phyloP scores from a whole-genome alignment of 495 filamentous ascomycete genomes.

The Xylaria castorea region DNA sequence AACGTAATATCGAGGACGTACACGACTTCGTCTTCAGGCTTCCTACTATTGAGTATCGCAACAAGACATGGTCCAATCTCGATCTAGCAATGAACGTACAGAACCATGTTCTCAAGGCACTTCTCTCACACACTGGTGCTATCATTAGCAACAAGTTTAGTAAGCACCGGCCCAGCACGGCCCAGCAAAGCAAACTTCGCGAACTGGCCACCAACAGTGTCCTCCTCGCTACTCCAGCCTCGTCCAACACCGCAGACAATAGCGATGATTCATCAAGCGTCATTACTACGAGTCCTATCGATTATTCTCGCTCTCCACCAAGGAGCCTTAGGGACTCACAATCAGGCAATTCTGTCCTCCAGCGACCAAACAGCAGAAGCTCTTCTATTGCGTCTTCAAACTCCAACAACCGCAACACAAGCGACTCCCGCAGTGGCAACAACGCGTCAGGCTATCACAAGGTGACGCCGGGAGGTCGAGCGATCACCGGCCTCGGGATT shows the following conservation, averaged over 20 bases:
- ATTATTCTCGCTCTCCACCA: conserved; percentile 59
- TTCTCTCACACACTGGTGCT: conserved; percentile 93
- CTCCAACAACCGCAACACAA: conserved; percentile 40
- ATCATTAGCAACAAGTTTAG: conserved; percentile 98
- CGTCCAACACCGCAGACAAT: conserved; percentile 48
- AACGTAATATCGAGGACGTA: conserved; percentile 93
- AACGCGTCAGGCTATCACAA: conserved; percentile 46
- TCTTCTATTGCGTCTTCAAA: conserved; percentile 55
- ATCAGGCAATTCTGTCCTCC: conserved; percentile 46
- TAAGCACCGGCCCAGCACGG: conserved; percentile 79
- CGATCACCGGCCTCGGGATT: conserved; percentile 39
- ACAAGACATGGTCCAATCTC: conserved; percentile 99
- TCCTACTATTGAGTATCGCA: conserved; percentile 91
- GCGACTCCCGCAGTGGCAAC: conserved; percentile 29
- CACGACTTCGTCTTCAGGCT: conserved; percentile 97
- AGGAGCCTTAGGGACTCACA: conserved; percentile 49
- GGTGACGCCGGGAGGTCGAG: conserved; percentile 47
- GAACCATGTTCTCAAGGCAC: conserved; percentile 88
- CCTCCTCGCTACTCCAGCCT: conserved; percentile 51
- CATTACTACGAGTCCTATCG: conserved; percentile 54
- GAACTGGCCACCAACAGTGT: conserved; percentile 75
- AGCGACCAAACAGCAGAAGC: conserved; percentile 50
- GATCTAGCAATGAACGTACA: conserved; percentile 92
- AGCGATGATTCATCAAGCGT: conserved; percentile 58
- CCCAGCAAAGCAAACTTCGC: conserved; percentile 77